These are phyloP conservation scores for Middelhovenomyces tepae DNA, from an alignment of 805 yeast genomes.

Conservation along the genomic window DNA sequence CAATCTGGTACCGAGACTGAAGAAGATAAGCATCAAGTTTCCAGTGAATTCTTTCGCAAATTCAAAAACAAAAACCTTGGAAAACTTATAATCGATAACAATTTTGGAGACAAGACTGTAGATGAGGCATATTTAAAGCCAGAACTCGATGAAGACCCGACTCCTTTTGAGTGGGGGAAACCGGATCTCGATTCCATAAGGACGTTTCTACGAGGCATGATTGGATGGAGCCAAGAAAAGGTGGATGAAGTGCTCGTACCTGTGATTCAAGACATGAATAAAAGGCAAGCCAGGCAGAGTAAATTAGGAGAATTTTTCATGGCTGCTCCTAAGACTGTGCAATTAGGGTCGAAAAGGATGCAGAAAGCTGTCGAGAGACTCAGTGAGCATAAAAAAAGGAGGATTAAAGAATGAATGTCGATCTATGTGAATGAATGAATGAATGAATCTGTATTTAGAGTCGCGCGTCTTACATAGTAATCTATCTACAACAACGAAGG, in stretches of 20 bases:
- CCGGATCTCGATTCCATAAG: slow-evolving; percentile 79
- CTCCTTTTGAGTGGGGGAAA: slow-evolving; percentile 79
- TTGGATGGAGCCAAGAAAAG: slow-evolving; percentile 71
- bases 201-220: slow-evolving; percentile 53
- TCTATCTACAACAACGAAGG: too few species aligned
- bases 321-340: too few species aligned
- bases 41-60: slow-evolving; percentile 45
- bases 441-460: too few species aligned
- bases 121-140: slow-evolving; percentile 70
- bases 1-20: slow-evolving; percentile 36
- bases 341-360: too few species aligned
- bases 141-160: slow-evolving; percentile 72
- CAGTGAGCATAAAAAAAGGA: too few species aligned
- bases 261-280: slow-evolving; percentile 67
- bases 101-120: slow-evolving; percentile 65
- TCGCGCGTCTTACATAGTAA: too few species aligned
- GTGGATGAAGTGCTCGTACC: slow-evolving; percentile 84
- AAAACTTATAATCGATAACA: slow-evolving; percentile 46
- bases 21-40: slow-evolving; percentile 31
- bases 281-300: slow-evolving; percentile 18
- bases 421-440: too few species aligned
- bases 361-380: slow-evolving; percentile 14
- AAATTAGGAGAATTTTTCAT: too few species aligned
- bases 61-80: slow-evolving; percentile 48
- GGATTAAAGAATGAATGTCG: too few species aligned